phyloP scores from a whole-genome alignment of 805 yeast genomes.

The Wickerhamomyces canadensis region DNA sequence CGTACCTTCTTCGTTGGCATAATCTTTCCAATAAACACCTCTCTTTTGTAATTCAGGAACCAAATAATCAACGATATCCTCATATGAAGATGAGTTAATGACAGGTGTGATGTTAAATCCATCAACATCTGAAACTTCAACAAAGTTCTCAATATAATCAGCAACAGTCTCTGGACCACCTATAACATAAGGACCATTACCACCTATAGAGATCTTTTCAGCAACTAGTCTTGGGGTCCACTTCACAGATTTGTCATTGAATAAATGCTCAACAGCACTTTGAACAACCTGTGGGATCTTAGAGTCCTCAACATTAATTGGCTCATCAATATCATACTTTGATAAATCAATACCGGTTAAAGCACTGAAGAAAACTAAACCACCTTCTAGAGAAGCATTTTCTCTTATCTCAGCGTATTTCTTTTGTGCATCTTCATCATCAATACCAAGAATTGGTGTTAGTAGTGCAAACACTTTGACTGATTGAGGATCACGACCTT shows the following conservation, averaged over 20 bases:
- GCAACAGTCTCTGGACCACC: conserved; percentile 37
- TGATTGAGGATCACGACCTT: conserved; percentile 31
- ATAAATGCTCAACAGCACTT: conserved; percentile 27
- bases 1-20: conserved; percentile 18
- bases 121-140: conserved; percentile 34
- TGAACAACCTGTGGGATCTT: conserved; percentile 25
- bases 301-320: conserved; percentile 7
- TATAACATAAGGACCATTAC: conserved; percentile 26
- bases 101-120: conserved; percentile 40
- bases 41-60: conserved; percentile 34
- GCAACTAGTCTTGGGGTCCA: conserved; percentile 26
- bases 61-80: conserved; percentile 33
- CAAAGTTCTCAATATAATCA: conserved; percentile 36
- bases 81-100: conserved; percentile 33
- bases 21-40: conserved; percentile 34
- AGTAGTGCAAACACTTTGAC: conserved; percentile 33
- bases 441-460: conserved; percentile 32
- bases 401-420: conserved; percentile 27
- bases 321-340: conserved; percentile 23
- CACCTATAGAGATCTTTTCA: conserved; percentile 25
- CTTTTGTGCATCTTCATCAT: conserved; percentile 35
- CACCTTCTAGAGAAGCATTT: conserved; percentile 37
- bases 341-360: conserved; percentile 40
- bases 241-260: conserved; percentile 14
- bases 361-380: conserved; percentile 38